These are phyloP conservation scores for Ceratocystis cubensis DNA, from an alignment of 2,329 filamentous ascomycete species.

Conservation along the genomic window DNA sequence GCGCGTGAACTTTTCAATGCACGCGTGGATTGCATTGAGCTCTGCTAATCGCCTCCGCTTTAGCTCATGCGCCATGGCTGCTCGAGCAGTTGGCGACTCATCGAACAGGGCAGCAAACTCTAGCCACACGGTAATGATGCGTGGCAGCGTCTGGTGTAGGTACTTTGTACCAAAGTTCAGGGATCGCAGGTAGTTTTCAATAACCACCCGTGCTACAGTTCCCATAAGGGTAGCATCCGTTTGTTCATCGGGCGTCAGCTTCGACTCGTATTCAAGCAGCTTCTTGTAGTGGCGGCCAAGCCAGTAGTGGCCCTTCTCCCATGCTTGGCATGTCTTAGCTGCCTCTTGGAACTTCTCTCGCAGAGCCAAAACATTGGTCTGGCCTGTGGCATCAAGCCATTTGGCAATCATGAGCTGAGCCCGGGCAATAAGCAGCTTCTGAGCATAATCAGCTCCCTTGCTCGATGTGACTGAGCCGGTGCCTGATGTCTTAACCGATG, in stretches of 20 bases:
- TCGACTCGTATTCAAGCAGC: constrained; percentile 76
- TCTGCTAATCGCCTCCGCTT: constrained; percentile 48
- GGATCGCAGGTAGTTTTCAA: constrained; percentile 85
- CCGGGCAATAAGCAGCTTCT: constrained; percentile 54
- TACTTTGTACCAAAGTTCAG: constrained; percentile 87
- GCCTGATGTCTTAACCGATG: not conserved
- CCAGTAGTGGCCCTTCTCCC: constrained; percentile 97
- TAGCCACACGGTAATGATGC: constrained; percentile 85
- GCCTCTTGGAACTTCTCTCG: constrained; percentile 74
- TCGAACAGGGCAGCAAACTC: constrained; percentile 71
- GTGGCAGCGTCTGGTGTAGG: constrained; percentile 84
- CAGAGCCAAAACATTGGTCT: constrained; percentile 72
- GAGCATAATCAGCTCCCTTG: constrained; percentile 32
- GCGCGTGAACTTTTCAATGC: constrained; percentile 66
- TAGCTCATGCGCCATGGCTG: constrained; percentile 39
- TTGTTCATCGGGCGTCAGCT: constrained; percentile 63
- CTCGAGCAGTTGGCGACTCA: constrained; percentile 38
- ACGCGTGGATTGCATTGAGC: constrained; percentile 56
- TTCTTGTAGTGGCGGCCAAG: constrained; percentile 96
- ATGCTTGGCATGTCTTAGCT: constrained; percentile 54
- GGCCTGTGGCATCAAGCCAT: constrained; percentile 91
- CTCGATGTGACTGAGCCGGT: constrained; percentile 17
- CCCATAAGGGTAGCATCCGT: constrained; percentile 64
- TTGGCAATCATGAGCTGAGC: constrained; percentile 85
- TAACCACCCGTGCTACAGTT: constrained; percentile 74